Conservation (phyloP, 2,329 filamentous ascomycete species). For the Exophiala calicioides region DNA sequence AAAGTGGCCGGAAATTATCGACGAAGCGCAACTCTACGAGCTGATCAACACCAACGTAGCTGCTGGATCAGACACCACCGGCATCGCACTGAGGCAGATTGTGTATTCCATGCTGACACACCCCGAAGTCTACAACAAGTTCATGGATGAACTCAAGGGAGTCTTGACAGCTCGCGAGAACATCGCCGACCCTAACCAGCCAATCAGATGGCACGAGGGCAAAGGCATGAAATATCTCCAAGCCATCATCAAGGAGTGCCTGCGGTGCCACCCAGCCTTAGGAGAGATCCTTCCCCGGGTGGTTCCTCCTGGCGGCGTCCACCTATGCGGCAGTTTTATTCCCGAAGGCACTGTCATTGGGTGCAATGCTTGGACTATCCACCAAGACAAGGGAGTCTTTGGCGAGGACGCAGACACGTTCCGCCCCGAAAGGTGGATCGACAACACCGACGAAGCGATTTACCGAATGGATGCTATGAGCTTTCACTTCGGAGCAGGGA, state of each 20-base stretch:
- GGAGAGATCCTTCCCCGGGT: slow-evolving; percentile 29
- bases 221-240: slow-evolving; percentile 44
- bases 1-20: slow-evolving; percentile 31
- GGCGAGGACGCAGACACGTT: slow-evolving; percentile 26
- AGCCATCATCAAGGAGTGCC: slow-evolving; percentile 19
- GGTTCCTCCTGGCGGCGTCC: slow-evolving; percentile 25
- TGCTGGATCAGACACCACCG: slow-evolving; percentile 41
- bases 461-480: slow-evolving; percentile 30
- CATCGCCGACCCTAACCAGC: slow-evolving; percentile 42
- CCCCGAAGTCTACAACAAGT: slow-evolving; percentile 28
- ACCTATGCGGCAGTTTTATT: slow-evolving; percentile 17
- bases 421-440: slow-evolving; percentile 36
- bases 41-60: slow-evolving; percentile 35
- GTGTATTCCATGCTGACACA: slow-evolving; percentile 37
- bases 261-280: slow-evolving; percentile 26
- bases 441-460: slow-evolving; percentile 17
- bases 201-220: slow-evolving; percentile 69
- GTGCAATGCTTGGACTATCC: slow-evolving; percentile 33
- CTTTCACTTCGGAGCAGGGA: slow-evolving; percentile 51
- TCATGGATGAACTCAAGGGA: slow-evolving; percentile 32
- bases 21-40: slow-evolving; percentile 33
- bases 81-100: slow-evolving; percentile 34
- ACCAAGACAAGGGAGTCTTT: slow-evolving; percentile 24
- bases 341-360: slow-evolving; percentile 19
- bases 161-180: slow-evolving; percentile 43